Evolutionary conservation across 2,329 filamentous ascomycete species (phyloP).

Genomic region (Aphanoascus verrucosus): DNA sequence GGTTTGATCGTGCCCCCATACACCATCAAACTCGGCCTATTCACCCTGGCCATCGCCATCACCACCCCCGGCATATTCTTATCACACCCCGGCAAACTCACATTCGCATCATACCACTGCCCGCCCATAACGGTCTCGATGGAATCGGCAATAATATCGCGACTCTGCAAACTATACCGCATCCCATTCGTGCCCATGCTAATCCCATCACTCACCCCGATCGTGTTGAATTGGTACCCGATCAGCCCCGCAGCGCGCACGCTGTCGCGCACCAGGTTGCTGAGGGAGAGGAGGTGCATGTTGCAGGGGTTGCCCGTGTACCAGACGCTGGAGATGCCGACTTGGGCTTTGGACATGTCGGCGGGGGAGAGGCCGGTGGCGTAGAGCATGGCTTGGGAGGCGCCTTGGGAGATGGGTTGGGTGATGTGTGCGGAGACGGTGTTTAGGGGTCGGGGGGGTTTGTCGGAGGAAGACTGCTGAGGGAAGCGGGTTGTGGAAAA

Average conservation of each 20-base stretch:
- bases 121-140: conserved; percentile 99
- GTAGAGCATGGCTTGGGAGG: conserved; percentile 98
- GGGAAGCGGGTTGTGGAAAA: conserved; percentile 5
- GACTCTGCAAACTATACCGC: conserved; percentile 86
- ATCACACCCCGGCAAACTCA: conserved; percentile 94
- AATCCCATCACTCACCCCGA: conserved; percentile 93
- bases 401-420: conserved; percentile 94
- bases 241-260: conserved; percentile 68
- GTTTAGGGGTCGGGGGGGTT: conserved; percentile 51
- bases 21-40: conserved; percentile 91
- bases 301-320: conserved; percentile 98
- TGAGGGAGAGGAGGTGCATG: conserved; percentile 93
- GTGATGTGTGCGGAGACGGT: conserved; percentile 76
- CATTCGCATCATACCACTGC: conserved; percentile 97
- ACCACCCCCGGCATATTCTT: conserved; percentile 97
- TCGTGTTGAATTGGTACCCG: conserved; percentile 97
- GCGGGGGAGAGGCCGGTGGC: conserved; percentile 76
- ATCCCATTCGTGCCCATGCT: conserved; percentile 98
- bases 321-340: conserved; percentile 97
- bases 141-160: conserved; percentile 94
- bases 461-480: conserved; percentile 13
- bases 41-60: conserved; percentile 89
- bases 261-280: conserved; percentile 61
- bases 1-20: conserved; percentile 93
- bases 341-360: conserved; percentile 92